Evolutionary conservation across 2,329 filamentous ascomycete species (phyloP).

Genomic region (Trichoderma semiorbis): DNA sequence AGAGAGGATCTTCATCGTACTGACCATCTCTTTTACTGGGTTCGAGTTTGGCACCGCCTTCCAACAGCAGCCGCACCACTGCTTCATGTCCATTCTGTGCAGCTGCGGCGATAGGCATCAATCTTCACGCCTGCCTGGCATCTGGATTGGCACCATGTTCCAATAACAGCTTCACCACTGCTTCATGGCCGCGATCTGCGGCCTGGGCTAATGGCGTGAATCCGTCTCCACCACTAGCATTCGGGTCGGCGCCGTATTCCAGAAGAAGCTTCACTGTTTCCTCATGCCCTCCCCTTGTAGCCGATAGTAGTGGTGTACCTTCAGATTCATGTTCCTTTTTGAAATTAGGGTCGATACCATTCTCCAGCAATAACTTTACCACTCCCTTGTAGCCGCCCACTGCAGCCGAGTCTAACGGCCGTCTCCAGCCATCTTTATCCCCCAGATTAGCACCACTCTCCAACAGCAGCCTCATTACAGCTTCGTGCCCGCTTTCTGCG

Average conservation of each 20-base stretch:
- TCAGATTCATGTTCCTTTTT: neutral
- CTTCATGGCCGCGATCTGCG: neutral
- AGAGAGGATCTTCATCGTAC: neutral
- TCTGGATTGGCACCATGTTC: neutral
- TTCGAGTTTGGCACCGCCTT: neutral
- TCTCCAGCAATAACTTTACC: neutral
- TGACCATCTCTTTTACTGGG: too few relatives aligned
- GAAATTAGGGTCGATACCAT: neutral
- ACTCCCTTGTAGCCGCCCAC: neutral
- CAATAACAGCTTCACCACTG: neutral
- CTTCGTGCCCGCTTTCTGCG: accelerated
- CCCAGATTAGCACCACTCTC: neutral
- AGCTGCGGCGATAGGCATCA: neutral
- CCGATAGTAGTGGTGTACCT: neutral
- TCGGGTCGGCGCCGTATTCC: neutral
- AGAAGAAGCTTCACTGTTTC: neutral
- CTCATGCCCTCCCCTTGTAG: neutral
- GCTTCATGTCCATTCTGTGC: neutral
- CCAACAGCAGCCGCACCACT: neutral
- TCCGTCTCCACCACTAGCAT: neutral
- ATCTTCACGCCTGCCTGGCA: too few relatives aligned
- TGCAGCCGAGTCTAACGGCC: neutral
- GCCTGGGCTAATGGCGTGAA: neutral
- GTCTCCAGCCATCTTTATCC: neutral
- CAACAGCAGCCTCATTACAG: neutral